A percentile compares a stretch with the other conserved stretches of the same genome.
Evolutionary conservation across 169 alveolate genomes (phyloP).

Genomic region (Amoebophrya sp.): DNA sequence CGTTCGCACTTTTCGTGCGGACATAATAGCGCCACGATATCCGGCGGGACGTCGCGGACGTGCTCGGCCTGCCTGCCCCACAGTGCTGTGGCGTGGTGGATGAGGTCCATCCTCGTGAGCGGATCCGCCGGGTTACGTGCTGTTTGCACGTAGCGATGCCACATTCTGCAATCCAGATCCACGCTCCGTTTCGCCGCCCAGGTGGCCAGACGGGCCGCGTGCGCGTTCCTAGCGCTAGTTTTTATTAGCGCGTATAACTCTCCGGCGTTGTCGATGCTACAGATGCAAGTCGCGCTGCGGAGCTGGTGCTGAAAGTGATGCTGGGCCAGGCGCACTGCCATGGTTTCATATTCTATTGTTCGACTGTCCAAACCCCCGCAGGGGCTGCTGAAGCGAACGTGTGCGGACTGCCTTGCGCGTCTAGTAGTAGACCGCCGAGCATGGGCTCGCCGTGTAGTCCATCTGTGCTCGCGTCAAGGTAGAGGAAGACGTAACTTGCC

Average conservation of each 20-base stretch:
- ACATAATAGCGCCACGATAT: too few relatives aligned
- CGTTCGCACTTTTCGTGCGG: too few relatives aligned
- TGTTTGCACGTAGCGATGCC: background rate
- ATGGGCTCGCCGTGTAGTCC: background rate
- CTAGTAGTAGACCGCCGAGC: background rate
- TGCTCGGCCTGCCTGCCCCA: too few relatives aligned
- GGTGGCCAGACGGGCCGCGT: background rate
- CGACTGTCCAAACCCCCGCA: background rate
- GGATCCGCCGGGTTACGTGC: background rate
- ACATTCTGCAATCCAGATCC: background rate
- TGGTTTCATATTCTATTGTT: background rate
- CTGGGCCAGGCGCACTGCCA: background rate
- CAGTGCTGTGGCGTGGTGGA: too few relatives aligned
- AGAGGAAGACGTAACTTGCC: background rate
- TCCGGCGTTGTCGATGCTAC: background rate
- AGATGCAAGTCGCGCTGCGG: background rate
- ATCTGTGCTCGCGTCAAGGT: background rate
- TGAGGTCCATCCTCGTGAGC: background rate
- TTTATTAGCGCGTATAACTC: background rate
- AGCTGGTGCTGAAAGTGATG: background rate
- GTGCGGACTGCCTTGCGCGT: background rate
- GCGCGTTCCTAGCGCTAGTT: background rate
- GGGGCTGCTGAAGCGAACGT: background rate
- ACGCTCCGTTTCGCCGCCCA: background rate
- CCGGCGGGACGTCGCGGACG: too few relatives aligned